Evolutionary conservation across 306 rosid species (phyloP).

Genomic region (Begonia peltatifolia): DNA sequence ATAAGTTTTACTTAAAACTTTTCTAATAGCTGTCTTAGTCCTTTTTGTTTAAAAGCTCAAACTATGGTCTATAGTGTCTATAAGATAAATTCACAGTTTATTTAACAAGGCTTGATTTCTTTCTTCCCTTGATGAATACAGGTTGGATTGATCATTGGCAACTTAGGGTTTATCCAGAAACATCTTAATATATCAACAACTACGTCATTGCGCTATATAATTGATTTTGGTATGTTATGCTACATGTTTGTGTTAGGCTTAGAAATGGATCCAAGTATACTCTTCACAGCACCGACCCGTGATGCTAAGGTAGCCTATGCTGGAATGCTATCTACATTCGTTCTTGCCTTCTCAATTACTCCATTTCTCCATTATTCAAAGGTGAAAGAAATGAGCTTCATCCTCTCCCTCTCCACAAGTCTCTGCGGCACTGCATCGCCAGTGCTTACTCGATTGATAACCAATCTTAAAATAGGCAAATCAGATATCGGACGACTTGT

Average conservation of each 20-base stretch:
- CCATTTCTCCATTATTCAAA: constrained; percentile 27
- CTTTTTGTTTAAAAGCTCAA: background rate
- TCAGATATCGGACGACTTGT: constrained; percentile 87
- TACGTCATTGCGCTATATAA: constrained; percentile 35
- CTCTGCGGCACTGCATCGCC: constrained; percentile 80
- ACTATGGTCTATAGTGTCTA: background rate
- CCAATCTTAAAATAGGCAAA: constrained; percentile 59
- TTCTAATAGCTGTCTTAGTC: background rate
- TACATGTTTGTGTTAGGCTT: constrained; percentile 88
- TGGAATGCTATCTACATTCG: constrained; percentile 47
- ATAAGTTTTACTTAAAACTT: background rate
- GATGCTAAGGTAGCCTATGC: constrained; percentile 68
- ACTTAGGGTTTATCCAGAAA: constrained; percentile 32
- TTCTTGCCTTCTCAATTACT: constrained; percentile 21
- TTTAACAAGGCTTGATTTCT: background rate
- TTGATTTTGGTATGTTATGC: constrained; percentile 77
- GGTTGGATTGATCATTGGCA: constrained; percentile 68
- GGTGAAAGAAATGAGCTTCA: constrained; percentile 18
- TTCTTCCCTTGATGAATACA: constrained; percentile 15
- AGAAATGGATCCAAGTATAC: constrained; percentile 72
- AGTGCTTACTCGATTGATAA: constrained; percentile 59
- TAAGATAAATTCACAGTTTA: background rate
- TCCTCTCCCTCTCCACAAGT: constrained; percentile 36
- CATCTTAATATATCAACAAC: constrained; percentile 14
- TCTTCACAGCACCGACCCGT: constrained; percentile 36